A percentile compares a stretch with the other conserved stretches of the same genome.
phyloP scores from a whole-genome alignment of 2,329 filamentous ascomycete species.

The Fusarium sulawesiense region DNA sequence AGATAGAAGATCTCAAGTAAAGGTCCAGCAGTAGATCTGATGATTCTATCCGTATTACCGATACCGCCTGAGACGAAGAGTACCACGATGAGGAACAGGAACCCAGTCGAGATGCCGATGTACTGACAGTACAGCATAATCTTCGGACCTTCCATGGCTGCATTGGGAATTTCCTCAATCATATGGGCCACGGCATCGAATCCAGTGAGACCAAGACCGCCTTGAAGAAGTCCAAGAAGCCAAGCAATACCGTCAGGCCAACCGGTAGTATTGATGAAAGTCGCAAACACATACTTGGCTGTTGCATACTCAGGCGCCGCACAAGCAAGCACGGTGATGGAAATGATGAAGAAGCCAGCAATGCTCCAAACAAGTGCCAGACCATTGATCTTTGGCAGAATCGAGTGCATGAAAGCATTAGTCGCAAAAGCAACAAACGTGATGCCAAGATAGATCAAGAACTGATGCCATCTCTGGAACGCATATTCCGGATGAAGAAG shows the following conservation, averaged over 20 bases:
- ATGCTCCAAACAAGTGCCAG: conserved; percentile 77
- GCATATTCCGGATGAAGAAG: conserved; percentile 68
- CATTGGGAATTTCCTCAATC: conserved; percentile 52
- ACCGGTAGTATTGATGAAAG: conserved; percentile 49
- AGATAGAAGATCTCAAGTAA: conserved; percentile 72
- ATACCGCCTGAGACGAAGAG: conserved; percentile 73
- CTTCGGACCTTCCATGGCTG: conserved; percentile 47
- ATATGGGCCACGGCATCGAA: conserved; percentile 53
- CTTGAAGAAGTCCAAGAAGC: conserved; percentile 50
- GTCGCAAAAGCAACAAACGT: conserved; percentile 45
- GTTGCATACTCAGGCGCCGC: conserved; percentile 68
- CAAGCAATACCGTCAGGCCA: conserved; percentile 52
- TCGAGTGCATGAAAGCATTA: conserved; percentile 49
- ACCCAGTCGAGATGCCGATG: conserved; percentile 72
- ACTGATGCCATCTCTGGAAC: conserved; percentile 74
- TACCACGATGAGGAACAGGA: conserved; percentile 70
- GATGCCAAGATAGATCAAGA: conserved; percentile 61
- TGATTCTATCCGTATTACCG: conserved; percentile 57
- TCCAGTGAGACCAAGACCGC: conserved; percentile 49
- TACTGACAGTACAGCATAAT: conserved; percentile 66
- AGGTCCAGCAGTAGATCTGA: conserved; percentile 66
- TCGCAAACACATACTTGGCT: conserved; percentile 47
- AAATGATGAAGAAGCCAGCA: conserved; percentile 74
- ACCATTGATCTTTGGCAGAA: conserved; percentile 64
- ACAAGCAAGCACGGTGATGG: conserved; percentile 73